Conservation (phyloP, 2,329 filamentous ascomycete genomes). For the Sporothrix pallida region DNA sequence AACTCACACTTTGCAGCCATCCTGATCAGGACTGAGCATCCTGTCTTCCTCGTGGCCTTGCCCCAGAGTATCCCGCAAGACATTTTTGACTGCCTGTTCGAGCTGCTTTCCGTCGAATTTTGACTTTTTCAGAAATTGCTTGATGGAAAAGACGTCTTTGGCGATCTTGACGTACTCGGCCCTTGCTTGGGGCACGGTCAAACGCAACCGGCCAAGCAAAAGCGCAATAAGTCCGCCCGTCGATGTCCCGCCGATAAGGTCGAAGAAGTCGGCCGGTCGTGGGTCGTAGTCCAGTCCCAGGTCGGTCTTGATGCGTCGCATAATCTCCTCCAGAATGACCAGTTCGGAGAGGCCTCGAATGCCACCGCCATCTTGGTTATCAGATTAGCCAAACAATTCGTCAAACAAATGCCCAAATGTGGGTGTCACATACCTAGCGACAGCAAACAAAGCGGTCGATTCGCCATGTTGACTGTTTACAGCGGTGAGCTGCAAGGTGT, state of each 20-base stretch:
- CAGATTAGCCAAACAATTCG: no score
- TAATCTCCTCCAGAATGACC: constrained; percentile 20
- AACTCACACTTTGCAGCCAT: constrained; percentile 15
- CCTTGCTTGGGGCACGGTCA: neutral
- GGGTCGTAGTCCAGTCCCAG: neutral
- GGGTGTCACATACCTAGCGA: no score
- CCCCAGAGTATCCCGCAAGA: neutral
- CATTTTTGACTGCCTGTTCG: neutral
- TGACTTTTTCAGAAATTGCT: neutral
- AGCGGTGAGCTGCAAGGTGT: no score
- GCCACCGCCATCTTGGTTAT: constrained; percentile 13
- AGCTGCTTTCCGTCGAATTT: neutral
- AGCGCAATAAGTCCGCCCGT: constrained; percentile 29
- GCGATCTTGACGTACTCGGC: constrained; percentile 8
- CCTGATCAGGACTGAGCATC: neutral
- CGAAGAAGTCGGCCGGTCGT: constrained; percentile 20
- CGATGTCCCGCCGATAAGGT: constrained; percentile 27
- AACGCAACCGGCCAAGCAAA: constrained; percentile 1
- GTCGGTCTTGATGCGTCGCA: constrained; percentile 15
- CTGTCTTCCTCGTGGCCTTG: neutral
- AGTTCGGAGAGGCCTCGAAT: constrained; percentile 26
- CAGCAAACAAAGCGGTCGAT: no score
- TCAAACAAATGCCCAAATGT: no score
- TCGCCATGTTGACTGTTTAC: no score
- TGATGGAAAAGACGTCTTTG: neutral